Evolutionary conservation across 163 green algal species (phyloP).

Genomic region (Chlamydomonas reinhardtii): DNA sequence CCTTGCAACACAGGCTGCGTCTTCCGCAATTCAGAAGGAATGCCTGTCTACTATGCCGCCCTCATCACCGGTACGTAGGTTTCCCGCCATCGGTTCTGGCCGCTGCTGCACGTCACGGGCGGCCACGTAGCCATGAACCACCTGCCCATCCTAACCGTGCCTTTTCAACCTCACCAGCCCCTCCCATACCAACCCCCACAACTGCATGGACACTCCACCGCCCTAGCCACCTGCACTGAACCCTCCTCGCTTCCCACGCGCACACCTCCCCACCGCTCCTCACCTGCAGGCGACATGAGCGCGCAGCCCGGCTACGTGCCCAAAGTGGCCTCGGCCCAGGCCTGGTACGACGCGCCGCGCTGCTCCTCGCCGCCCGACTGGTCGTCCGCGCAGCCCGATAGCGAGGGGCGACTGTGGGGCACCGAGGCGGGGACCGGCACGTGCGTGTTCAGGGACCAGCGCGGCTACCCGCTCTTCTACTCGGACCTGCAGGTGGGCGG

Average conservation of each 20-base stretch:
- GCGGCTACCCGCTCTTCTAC: slow-evolving; percentile 46
- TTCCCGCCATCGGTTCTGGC: no score
- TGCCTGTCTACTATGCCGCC: slow-evolving; percentile 37
- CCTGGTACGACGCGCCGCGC: slow-evolving; percentile 41
- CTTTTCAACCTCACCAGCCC: no score
- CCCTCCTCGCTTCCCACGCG: neutral
- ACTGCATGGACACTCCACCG: no score
- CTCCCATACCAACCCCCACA: no score
- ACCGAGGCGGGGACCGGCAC: slow-evolving; percentile 10
- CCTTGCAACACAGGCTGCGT: slow-evolving; percentile 1
- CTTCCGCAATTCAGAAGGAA: slow-evolving; percentile 12
- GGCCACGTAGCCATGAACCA: no score
- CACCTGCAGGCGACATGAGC: slow-evolving; percentile 21
- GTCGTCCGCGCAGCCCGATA: slow-evolving; percentile 32
- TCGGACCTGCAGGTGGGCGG: slow-evolving; percentile 43
- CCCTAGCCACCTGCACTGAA: no score
- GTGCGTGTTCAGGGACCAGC: slow-evolving; percentile 36
- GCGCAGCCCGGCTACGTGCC: slow-evolving; percentile 40
- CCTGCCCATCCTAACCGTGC: no score
- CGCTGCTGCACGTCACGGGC: no score
- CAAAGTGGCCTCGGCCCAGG: neutral
- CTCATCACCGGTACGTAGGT: slow-evolving; percentile 25
- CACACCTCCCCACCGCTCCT: neutral
- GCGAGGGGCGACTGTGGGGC: slow-evolving; percentile 44
- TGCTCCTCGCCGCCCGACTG: slow-evolving; percentile 31